These are phyloP conservation scores for Amanita phalloides DNA, from an alignment of 768 basidiomycete species.

Conservation along the genomic window DNA sequence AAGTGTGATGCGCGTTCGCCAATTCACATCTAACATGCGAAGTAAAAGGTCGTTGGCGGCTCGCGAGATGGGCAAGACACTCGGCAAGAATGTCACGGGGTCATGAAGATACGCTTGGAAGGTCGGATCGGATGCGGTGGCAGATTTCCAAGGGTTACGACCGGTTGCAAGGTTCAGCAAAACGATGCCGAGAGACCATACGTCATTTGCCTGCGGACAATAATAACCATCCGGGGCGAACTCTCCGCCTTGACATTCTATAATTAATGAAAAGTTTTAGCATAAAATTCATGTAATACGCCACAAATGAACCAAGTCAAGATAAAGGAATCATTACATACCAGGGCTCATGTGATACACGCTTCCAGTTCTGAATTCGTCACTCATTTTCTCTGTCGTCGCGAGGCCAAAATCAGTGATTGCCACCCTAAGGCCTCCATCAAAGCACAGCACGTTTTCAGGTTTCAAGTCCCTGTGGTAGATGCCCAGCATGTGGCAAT, in stretches of 20 bases:
- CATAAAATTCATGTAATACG: background rate
- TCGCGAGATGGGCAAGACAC: slow-evolving; percentile 71
- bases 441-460: slow-evolving; percentile 88
- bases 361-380: slow-evolving; percentile 91
- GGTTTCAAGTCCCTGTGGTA: slow-evolving; percentile 98
- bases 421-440: slow-evolving; percentile 70
- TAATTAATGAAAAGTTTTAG: slow-evolving; percentile 7
- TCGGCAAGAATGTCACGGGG: slow-evolving; percentile 70
- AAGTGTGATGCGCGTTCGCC: slow-evolving; percentile 41
- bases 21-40: slow-evolving; percentile 65
- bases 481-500: slow-evolving; percentile 88
- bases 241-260: slow-evolving; percentile 87
- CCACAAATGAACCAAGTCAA: background rate
- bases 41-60: slow-evolving; percentile 67
- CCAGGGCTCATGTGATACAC: slow-evolving; percentile 98
- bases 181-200: slow-evolving; percentile 96
- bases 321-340: slow-evolving; percentile 19
- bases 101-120: slow-evolving; percentile 82
- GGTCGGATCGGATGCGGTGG: slow-evolving; percentile 77
- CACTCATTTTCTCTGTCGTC: slow-evolving; percentile 78
- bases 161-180: slow-evolving; percentile 94
- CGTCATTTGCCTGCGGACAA: slow-evolving; percentile 83
- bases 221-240: slow-evolving; percentile 70
- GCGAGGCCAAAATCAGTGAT: slow-evolving; percentile 96
- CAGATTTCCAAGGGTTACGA: slow-evolving; percentile 98